phyloP scores from a whole-genome alignment of 2,329 filamentous ascomycete genomes.

The Colletotrichum sidae region DNA sequence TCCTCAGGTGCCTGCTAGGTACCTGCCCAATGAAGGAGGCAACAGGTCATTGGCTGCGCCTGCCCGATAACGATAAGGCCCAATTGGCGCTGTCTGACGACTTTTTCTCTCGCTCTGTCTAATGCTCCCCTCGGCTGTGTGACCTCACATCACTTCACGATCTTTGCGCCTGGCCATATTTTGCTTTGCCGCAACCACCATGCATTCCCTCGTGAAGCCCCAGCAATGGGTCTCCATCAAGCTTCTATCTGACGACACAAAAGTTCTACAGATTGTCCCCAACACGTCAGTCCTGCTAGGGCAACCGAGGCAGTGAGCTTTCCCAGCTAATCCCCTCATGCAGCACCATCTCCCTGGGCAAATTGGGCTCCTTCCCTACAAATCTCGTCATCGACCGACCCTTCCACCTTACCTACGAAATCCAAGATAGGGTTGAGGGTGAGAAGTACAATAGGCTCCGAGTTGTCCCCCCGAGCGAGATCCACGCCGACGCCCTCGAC shows the following conservation, averaged over 20 bases:
- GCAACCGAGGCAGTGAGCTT: neutral
- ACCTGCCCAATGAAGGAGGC: no score
- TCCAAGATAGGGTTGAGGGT: slow-evolving; percentile 76
- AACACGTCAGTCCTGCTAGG: slow-evolving; percentile 63
- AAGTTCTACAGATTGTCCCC: slow-evolving; percentile 68
- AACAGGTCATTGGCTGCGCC: no score
- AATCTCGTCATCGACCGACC: slow-evolving; percentile 93
- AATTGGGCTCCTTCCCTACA: slow-evolving; percentile 90
- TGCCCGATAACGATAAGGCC: slow-evolving; percentile 31
- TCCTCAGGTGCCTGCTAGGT: no score
- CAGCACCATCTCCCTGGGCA: slow-evolving; percentile 88
- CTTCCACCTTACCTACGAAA: slow-evolving; percentile 90
- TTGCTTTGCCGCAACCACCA: slow-evolving; percentile 35
- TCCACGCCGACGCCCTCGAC: slow-evolving; percentile 82
- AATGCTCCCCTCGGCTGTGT: slow-evolving; percentile 7
- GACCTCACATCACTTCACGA: neutral
- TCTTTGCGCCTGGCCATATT: neutral
- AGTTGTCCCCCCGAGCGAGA: slow-evolving; percentile 82
- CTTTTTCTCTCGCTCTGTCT: slow-evolving; percentile 22
- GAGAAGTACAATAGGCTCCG: slow-evolving; percentile 77
- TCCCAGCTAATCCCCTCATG: slow-evolving; percentile 11
- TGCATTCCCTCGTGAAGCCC: slow-evolving; percentile 63
- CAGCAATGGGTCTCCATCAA: slow-evolving; percentile 71
- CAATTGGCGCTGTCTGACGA: slow-evolving; percentile 8
- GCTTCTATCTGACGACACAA: slow-evolving; percentile 68